Evolutionary conservation across 2,329 filamentous ascomycete genomes (phyloP), one percentile per base, ranked within the genome.

Genomic region (Colletotrichum godetiae): DNA sequence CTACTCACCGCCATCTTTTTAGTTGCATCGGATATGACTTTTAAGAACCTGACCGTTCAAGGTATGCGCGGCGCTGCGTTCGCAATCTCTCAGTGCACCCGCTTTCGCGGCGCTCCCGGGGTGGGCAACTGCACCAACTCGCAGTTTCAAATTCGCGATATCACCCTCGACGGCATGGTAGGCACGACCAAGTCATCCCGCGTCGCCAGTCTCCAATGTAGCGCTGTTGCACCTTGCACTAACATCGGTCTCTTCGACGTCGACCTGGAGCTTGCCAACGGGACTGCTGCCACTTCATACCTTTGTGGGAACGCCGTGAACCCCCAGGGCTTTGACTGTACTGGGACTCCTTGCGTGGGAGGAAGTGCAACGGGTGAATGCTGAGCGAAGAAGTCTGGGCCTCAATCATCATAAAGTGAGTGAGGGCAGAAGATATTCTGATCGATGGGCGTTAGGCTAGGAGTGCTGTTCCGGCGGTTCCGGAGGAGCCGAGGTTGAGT

Each of bases 81-180:
- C 19, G 81, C 80, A 67, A 76, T 79, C 6, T 81, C 79, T 73
- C 81, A 82, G 71, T 83, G 81, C 59, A 79, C 78, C 1, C 73
- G 77, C 10, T 79, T 79, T 65, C 65, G 58, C 13, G 78, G 77
- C 13, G 81, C 80, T 37, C 77, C 76, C 56, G 76, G 76, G 2
- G 80, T 81, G 33, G 76, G 80, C 64, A 79, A 82, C 70, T 83
- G 81, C 75, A 77, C 82, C 72, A 79, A 79, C 31, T 80, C 78
- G 65, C 73, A 77, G 70, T 82, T 81, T 72, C 79, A 79, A 68
- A 77, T 82, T 53, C 72, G 68, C n/a, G 65, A 80, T 58, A 59
- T 82, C 2, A 71, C 74, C 19, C 31, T 79, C 37, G 27, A 64
- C 13, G 68, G 71, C 7, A 62, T 67, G 68, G 29, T 10, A 1